Base-by-base conservation (phyloP, 169 alveolate genomes). In the Babesia gibsoni region DNA sequence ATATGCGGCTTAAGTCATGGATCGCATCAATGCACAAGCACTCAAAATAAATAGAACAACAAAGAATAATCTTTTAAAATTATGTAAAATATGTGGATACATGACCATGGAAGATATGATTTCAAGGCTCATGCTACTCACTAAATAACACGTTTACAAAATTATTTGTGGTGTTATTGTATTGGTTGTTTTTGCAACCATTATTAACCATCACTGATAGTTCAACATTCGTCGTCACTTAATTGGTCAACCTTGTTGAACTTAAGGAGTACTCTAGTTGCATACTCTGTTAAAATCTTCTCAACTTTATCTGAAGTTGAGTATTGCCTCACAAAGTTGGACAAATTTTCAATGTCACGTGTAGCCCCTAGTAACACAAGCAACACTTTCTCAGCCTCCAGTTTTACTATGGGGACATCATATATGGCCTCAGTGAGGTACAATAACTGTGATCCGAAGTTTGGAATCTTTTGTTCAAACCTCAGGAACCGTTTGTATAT, bases 401-500 rank as follows among this genome's bases (percentile, higher is more conserved):
- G 18, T 35, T 61, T 61, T 7, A 61, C 59, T 36, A 61, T 27
- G 1, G 72, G 72, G 1, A 36, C n/a, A 10, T 49, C 59, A 32
- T 61, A 61, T n/a, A 61, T 61, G 27, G 72, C 72, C 23, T 61
- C 72, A 46, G 52, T 43, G 16, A 61, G 6, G 45, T 61, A 61
- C 58, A 45, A 3, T 1, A 61, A 48, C 45, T 61, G 72, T 8
- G 72, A 61, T 3, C 59, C 72, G 41, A 61, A 61, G 59, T 61
- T 61, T 3, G 72, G 30, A 3, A 61, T 23, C 25, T 43, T 16
- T 22, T 61, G 39, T 9, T 61, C 72, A 20, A 61, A 61, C n/a
- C 77, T 39, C 9, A 66, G 67, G 0, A 66, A 52, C 7, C 77
- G 64, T 39, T 66, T 66, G 66, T 66, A 66, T 7, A 66, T 66